Evolutionary conservation across 768 basidiomycete species (phyloP), one percentile per base, ranked within the genome.

Genomic region (Tephrocybe sp.): DNA sequence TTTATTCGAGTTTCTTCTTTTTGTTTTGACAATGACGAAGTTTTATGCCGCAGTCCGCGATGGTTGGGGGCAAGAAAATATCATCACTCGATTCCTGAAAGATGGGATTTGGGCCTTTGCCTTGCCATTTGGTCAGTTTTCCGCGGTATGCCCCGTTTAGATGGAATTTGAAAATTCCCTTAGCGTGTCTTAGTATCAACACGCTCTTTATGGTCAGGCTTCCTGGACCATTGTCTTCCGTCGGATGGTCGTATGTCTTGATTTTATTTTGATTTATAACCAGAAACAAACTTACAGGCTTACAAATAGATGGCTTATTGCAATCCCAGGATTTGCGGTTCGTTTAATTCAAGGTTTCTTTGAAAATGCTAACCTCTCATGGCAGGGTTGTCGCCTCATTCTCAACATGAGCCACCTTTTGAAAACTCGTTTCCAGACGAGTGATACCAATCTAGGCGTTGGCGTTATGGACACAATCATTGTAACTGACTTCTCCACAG

Each of bases 101-200:
- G 59, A 64, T 47, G 61, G 61, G 6, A 60, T 60, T 34, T 64
- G 60, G 61, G 60, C 59, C 6, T 64, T 63, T 53, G 58, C 52
- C 3, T 44, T 61, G 9, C 62, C 62, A 16, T 63, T 61, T 28
- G 22, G 62, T 61, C 28, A 28, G 59, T 50, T 15, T n/a, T n/a
- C n/a, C n/a, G n/a, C n/a, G n/a, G n/a, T n/a, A n/a, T n/a, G n/a
- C n/a, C n/a, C n/a, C n/a, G n/a, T n/a, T n/a, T n/a, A n/a, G n/a
- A n/a, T n/a, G n/a, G n/a, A n/a, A n/a, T n/a, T n/a, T n/a, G n/a
- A n/a, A n/a, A 40, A 19, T 7, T 28, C 11, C 13, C 30, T 35
- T 24, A 63, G 61, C 53, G 15, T 55, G 47, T 39, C 49, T 60
- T 11, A 44, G 43, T 7, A 19, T 59, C 21, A 63, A 63, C 38